Conservation (phyloP, 106 monocot species). For the Agapanthus africanus region DNA sequence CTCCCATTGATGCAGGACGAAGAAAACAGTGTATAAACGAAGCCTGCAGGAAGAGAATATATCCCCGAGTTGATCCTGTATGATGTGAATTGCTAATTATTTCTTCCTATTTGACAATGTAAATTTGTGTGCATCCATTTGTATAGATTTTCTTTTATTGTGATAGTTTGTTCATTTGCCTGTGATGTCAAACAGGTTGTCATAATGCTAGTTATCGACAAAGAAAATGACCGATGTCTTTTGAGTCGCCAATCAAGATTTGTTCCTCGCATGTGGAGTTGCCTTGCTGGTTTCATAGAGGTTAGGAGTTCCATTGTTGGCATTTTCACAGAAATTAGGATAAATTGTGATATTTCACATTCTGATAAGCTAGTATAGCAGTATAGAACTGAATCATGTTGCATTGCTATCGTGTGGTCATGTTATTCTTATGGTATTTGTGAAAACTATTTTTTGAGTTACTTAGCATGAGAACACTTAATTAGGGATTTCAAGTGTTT, state of each 20-base stretch:
- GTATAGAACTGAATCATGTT: too few species aligned
- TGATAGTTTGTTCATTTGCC: neutral
- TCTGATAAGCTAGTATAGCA: slow-evolving; percentile 2
- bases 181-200: slow-evolving; percentile 58
- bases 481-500: neutral
- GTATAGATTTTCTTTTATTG: neutral
- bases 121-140: neutral
- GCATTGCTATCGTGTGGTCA: neutral
- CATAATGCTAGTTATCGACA: slow-evolving; percentile 94
- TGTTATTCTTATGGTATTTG: neutral
- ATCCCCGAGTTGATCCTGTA: slow-evolving; percentile 95
- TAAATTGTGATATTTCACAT: neutral
- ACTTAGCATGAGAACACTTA: neutral
- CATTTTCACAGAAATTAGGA: neutral
- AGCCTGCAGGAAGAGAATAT: slow-evolving; percentile 73
- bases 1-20: slow-evolving; percentile 60
- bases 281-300: slow-evolving; percentile 95
- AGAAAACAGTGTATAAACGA: slow-evolving; percentile 76
- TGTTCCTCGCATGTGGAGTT: slow-evolving; percentile 98
- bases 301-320: slow-evolving; percentile 15
- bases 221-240: slow-evolving; percentile 77
- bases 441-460: too few species aligned
- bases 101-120: neutral
- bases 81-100: neutral
- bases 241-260: slow-evolving; percentile 91